Evolutionary conservation across 768 basidiomycete genomes (phyloP).

Genomic region (Tephrocybe sp.): DNA sequence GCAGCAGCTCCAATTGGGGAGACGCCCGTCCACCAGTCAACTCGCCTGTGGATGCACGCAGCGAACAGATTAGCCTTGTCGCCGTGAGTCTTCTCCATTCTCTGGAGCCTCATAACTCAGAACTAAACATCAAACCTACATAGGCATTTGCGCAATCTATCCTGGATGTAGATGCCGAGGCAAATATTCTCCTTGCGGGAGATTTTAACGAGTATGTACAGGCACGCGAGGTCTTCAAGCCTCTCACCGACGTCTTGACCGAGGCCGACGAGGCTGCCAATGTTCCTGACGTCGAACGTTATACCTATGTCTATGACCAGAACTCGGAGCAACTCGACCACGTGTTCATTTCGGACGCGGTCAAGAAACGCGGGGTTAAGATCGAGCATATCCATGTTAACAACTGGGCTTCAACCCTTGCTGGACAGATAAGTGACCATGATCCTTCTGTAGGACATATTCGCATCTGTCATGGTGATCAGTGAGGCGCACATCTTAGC

Average conservation of each 20-base stretch:
- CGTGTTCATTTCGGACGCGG: constrained; percentile 45
- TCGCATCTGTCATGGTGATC: constrained; percentile 34
- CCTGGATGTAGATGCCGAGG: constrained; percentile 35
- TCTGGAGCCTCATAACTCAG: neutral
- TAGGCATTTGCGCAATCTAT: constrained; percentile 50
- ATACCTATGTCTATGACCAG: constrained; percentile 62
- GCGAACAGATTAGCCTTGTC: constrained; percentile 46
- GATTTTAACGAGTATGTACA: constrained; percentile 63
- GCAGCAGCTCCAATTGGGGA: constrained; percentile 52
- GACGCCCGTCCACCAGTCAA: constrained; percentile 61
- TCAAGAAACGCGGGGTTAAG: constrained; percentile 37
- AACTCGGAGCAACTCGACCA: constrained; percentile 61
- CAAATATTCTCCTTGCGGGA: constrained; percentile 53
- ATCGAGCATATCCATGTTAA: constrained; percentile 63
- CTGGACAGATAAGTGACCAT: constrained; percentile 51
- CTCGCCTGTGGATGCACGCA: constrained; percentile 42
- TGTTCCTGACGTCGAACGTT: constrained; percentile 47
- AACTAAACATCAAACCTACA: too few species aligned
- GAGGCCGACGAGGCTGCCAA: constrained; percentile 52
- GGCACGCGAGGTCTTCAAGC: constrained; percentile 47
- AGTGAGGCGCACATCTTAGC: too few species aligned
- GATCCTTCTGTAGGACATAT: constrained; percentile 57
- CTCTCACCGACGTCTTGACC: constrained; percentile 36
- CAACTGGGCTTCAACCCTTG: constrained; percentile 45
- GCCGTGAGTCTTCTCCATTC: constrained; percentile 33